Conservation (phyloP, 495 filamentous ascomycete species). For the Aspergillus ellipticus region DNA sequence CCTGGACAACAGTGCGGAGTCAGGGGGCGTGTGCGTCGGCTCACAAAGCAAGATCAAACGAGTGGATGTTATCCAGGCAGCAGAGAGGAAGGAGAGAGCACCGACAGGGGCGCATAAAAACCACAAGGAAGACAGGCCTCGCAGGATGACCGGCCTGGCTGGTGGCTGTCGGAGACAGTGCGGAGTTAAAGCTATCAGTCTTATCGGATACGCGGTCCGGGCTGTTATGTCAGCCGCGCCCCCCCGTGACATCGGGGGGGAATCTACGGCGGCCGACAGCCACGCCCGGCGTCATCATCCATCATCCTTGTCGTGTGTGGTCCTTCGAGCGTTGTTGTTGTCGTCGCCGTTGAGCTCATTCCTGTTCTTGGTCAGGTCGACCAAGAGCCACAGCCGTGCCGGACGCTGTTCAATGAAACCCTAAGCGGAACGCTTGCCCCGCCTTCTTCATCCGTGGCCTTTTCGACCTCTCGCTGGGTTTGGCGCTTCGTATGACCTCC, state of each 20-base stretch:
- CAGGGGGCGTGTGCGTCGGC: not conserved
- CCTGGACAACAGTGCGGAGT: not conserved
- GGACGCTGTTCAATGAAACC: not conserved
- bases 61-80: not conserved
- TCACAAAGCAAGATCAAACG: not conserved
- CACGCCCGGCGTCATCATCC: not conserved
- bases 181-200: not conserved
- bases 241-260: not conserved
- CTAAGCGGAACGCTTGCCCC: not conserved
- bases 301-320: not conserved
- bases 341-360: not conserved
- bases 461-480: not conserved
- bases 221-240: constrained; percentile 1
- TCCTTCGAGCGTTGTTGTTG: not conserved
- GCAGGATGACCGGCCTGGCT: not conserved
- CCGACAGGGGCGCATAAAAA: not conserved
- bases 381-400: not conserved
- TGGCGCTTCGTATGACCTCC: constrained; percentile 23
- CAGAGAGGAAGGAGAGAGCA: not conserved
- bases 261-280: not conserved
- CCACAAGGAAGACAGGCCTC: not conserved
- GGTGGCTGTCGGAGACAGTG: not conserved
- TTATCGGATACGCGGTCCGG: not conserved
- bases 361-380: not conserved
- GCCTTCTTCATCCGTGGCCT: not conserved